Conservation (phyloP, 768 basidiomycete genomes). For the Grammothele lineata region DNA sequence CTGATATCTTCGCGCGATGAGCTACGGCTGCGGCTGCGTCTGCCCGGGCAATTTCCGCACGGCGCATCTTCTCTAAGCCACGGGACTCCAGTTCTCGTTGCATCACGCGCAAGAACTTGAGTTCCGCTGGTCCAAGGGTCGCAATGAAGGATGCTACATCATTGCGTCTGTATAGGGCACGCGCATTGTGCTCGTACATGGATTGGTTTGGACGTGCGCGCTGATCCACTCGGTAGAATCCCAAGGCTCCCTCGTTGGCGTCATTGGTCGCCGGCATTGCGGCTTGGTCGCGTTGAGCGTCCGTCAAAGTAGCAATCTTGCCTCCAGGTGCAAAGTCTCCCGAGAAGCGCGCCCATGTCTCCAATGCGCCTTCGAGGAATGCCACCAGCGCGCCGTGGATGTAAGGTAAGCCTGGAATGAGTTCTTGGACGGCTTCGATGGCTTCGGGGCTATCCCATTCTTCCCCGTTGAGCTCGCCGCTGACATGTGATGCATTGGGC, state of each 20-base stretch:
- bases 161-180: too few relatives aligned
- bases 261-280: conserved; percentile 27
- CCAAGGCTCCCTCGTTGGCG: conserved; percentile 25
- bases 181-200: too few relatives aligned
- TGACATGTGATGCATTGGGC: conserved; percentile 3
- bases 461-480: conserved; percentile 12
- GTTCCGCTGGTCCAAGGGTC: too few relatives aligned
- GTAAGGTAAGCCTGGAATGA: conserved; percentile 12
- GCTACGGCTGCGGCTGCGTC: too few relatives aligned
- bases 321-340: conserved; percentile 25
- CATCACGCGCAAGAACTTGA: too few relatives aligned
- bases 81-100: too few relatives aligned
- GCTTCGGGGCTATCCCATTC: conserved; percentile 9
- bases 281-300: background rate
- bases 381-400: conserved; percentile 7
- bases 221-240: background rate
- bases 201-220: too few relatives aligned
- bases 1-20: too few relatives aligned
- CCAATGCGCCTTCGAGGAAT: conserved; percentile 20
- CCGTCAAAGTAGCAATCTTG: conserved; percentile 5
- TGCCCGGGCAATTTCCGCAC: too few relatives aligned
- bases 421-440: conserved; percentile 8
- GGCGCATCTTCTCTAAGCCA: too few relatives aligned
- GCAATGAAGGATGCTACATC: too few relatives aligned
- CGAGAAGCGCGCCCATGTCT: conserved; percentile 23